Evolutionary conservation across 169 alveolate species (phyloP), one percentile per base, ranked within the genome.

Genomic region (Cryptosporidium xiaoi): DNA sequence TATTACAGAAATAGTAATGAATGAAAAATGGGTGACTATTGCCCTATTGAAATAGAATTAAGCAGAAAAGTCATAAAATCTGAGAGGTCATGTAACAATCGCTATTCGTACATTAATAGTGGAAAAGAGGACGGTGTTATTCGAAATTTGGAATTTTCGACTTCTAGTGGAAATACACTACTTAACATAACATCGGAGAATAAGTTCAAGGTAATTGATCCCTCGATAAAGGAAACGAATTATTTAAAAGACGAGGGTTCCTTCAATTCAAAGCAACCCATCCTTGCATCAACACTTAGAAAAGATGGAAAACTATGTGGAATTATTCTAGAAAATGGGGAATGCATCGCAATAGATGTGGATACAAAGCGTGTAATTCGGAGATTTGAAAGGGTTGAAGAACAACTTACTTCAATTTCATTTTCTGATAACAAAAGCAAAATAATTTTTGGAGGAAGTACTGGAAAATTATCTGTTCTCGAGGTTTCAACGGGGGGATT

Each of bases 1-100:
- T 46, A 34, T n/a, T 13, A 15, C 7, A 62, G 27, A 58, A 60
- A 12, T 51, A 51, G 51, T 16, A 56, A 27, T 31, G 48, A 18
- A 24, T 60, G 8, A 13, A 77, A 58, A 77, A 77, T 77, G 87
- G 87, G 87, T 12, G 87, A 77, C 56, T 77, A 60, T 60, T 36
- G 53, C 18, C 87, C 87, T 48, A 34, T 77, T 40, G 87, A 77
- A 77, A 20, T 77, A 12, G 77, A 77, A 18, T n/a, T 40, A 18
- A 62, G 46, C 31, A 77, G 18, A 60, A 40, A 1, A 34, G 46
- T 36, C 18, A n/a, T 44, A 2, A 16, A 16, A 44, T 40, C 69
- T 58, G 77, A 60, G 56, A 15, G 6, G 3, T 44, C 51, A 55
- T 60, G 24, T 27, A 50, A 77, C 0, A 77, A 48, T 24, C 20